These are phyloP conservation scores for Boeremia exigua DNA, from an alignment of 2,329 filamentous ascomycete genomes.

Conservation along the genomic window DNA sequence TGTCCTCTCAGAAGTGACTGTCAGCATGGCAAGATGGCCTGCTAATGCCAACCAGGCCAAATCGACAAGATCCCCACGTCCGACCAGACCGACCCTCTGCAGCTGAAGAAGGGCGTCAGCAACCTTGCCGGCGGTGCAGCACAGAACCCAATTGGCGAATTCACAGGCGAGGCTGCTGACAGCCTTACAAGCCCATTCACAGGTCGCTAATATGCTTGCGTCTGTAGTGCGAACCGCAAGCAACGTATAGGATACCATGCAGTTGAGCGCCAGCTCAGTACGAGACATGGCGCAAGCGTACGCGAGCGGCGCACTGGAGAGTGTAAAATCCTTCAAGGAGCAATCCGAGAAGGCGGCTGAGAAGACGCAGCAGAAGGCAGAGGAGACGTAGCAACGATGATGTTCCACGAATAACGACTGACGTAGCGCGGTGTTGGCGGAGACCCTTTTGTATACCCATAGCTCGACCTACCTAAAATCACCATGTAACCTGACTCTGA, in stretches of 20 bases:
- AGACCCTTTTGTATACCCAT: background rate
- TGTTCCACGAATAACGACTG: constrained; percentile 3
- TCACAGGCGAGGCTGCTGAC: constrained; percentile 46
- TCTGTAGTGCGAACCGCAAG: constrained; percentile 32
- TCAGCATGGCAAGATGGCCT: background rate
- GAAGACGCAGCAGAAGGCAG: constrained; percentile 13
- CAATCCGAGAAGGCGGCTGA: constrained; percentile 8
- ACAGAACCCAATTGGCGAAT: constrained; percentile 47
- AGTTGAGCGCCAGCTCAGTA: constrained; percentile 13
- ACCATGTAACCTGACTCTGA: constrained; percentile 11
- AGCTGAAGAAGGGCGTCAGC: constrained; percentile 45
- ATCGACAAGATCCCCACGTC: constrained; percentile 49
- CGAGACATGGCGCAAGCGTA: constrained; percentile 23
- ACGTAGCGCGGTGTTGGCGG: constrained; percentile 9
- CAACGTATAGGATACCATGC: constrained; percentile 31
- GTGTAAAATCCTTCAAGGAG: constrained; percentile 23
- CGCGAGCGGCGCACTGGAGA: constrained; percentile 23
- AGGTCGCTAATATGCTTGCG: constrained; percentile 42
- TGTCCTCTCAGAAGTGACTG: background rate
- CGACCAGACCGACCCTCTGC: constrained; percentile 47
- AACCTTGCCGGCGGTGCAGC: constrained; percentile 43
- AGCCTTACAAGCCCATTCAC: constrained; percentile 45
- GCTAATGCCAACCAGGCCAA: constrained; percentile 39
- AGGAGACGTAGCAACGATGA: constrained; percentile 17
- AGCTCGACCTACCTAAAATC: constrained; percentile 6